phyloP scores from a whole-genome alignment of 2,329 filamentous ascomycete species.

The Fusarium dimerum region DNA sequence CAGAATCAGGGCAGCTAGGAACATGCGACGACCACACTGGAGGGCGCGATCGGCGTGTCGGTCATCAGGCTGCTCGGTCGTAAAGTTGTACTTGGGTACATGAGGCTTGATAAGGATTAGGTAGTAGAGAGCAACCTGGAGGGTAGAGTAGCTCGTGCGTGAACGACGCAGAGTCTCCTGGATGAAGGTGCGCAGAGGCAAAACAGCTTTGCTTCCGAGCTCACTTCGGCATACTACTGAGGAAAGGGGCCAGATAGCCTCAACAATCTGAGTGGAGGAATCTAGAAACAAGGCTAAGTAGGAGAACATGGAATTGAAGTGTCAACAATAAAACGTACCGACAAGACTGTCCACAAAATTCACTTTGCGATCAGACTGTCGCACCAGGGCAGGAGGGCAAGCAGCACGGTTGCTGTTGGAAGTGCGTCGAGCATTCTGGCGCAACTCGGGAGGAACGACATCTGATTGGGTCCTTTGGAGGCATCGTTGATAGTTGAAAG shows the following conservation, averaged over 20 bases:
- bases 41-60: conserved; percentile 74
- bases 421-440: conserved; percentile 64
- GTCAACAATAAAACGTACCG: conserved; percentile 67
- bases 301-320: conserved; percentile 14
- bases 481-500: conserved; percentile 24
- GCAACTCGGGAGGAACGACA: conserved; percentile 60
- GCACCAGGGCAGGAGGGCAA: conserved; percentile 73
- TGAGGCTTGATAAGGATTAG: conserved; percentile 90
- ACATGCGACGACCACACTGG: conserved; percentile 97
- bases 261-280: conserved; percentile 95
- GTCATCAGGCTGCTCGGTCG: conserved; percentile 79
- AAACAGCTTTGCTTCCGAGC: conserved; percentile 70
- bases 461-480: conserved; percentile 36
- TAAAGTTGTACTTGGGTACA: conserved; percentile 81
- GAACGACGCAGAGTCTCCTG: conserved; percentile 95
- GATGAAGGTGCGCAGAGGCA: conserved; percentile 93
- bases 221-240: conserved; percentile 77
- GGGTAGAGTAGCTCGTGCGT: conserved; percentile 93
- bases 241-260: conserved; percentile 94
- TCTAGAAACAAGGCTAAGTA: conserved; percentile 59
- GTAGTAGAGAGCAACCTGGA: conserved; percentile 97
- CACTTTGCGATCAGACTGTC: conserved; percentile 88
- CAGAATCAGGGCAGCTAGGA: conserved; percentile 88
- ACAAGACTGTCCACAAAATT: conserved; percentile 97
- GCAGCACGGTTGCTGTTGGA: conserved; percentile 56